Evolutionary conservation across 2,329 filamentous ascomycete genomes (phyloP).

Genomic region (Apiospora arundinis): DNA sequence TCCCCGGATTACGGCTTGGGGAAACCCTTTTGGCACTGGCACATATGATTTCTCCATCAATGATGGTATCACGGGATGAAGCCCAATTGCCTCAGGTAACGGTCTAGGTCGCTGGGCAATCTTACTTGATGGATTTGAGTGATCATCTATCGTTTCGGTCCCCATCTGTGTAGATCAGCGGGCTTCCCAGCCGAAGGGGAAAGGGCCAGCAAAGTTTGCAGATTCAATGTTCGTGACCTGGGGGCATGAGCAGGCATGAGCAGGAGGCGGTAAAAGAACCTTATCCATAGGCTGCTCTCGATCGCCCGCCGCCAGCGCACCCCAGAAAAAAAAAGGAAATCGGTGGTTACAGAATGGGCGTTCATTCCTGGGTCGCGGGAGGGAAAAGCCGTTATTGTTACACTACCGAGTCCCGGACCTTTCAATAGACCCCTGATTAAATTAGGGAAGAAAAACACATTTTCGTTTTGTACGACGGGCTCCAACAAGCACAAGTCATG

Average conservation of each 20-base stretch:
- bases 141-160: neutral
- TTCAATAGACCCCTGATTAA: constrained; percentile 12
- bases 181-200: neutral
- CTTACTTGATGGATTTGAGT: constrained; percentile 4
- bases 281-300: constrained; percentile 17
- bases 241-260: constrained; percentile 8
- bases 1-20: constrained; percentile 15
- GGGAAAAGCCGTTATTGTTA: constrained; percentile 14
- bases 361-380: constrained; percentile 6
- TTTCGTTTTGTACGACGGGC: neutral
- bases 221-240: neutral
- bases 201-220: neutral
- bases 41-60: constrained; percentile 4
- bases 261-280: constrained; percentile 8
- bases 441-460: neutral
- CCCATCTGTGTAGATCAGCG: neutral
- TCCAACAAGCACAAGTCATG: neutral
- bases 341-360: neutral
- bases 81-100: constrained; percentile 8
- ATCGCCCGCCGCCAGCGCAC: constrained; percentile 1
- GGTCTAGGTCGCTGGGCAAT: constrained; percentile 1
- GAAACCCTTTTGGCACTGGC: constrained; percentile 16
- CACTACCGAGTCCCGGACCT: constrained; percentile 12
- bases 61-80: constrained; percentile 2
- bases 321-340: neutral